These are phyloP conservation scores for Delphinella strobiligena DNA, from an alignment of 2,329 filamentous ascomycete genomes.

Conservation along the genomic window DNA sequence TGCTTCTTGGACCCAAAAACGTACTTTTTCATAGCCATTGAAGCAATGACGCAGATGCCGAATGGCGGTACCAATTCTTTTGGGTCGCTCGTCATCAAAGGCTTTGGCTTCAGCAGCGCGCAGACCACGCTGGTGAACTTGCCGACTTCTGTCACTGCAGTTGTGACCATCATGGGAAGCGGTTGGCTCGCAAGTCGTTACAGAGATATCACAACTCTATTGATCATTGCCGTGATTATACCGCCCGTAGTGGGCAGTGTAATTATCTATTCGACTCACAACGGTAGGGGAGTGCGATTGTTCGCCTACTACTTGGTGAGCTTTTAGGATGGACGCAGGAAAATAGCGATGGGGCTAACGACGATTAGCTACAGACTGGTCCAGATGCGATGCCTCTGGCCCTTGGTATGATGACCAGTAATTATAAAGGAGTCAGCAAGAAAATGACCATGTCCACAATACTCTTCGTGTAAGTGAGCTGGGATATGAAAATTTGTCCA, in stretches of 20 bases:
- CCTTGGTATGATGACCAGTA: conserved; percentile 41
- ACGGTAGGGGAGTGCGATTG: conserved; percentile 33
- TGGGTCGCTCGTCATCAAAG: conserved; percentile 12
- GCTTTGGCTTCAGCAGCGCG: conserved; percentile 12
- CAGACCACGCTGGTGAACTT: conserved; percentile 12
- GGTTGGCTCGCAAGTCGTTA: conserved; percentile 10
- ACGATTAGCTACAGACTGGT: conserved; percentile 39
- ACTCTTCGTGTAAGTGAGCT: conserved; percentile 38
- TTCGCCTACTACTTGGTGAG: conserved; percentile 43
- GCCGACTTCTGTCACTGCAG: conserved; percentile 11
- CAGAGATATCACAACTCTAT: conserved; percentile 40
- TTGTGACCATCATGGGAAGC: conserved; percentile 10
- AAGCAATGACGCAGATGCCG: conserved; percentile 12
- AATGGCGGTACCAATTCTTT: conserved; percentile 13
- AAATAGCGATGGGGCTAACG: too few species aligned
- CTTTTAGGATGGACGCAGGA: too few species aligned
- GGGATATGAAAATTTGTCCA: too few species aligned
- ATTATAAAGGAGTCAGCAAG: conserved; percentile 32
- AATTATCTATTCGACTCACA: conserved; percentile 30
- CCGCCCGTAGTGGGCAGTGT: conserved; percentile 14
- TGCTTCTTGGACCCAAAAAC: conserved; percentile 21
- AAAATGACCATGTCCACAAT: conserved; percentile 21
- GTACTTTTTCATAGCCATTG: conserved; percentile 23
- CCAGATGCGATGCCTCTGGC: conserved; percentile 43
- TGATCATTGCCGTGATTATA: conserved; percentile 37